Evolutionary conservation across 1,284 basidiomycete species (phyloP).

Genomic region (Tilletia horrida): DNA sequence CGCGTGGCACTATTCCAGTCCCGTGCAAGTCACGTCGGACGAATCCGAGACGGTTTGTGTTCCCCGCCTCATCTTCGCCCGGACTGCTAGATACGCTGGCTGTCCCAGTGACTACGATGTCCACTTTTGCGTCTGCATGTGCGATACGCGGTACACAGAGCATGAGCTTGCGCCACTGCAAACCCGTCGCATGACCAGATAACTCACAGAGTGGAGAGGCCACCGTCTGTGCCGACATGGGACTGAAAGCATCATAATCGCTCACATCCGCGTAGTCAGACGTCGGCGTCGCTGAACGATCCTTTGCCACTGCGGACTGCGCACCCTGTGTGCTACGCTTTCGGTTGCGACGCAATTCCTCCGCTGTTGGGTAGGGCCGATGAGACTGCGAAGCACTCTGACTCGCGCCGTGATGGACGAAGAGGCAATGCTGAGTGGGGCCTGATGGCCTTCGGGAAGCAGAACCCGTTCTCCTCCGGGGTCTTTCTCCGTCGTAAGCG

Average conservation of each 20-base stretch:
- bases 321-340: not conserved
- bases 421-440: not conserved
- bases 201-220: too few relatives aligned
- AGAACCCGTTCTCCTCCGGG: not conserved
- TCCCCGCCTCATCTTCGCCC: too few relatives aligned
- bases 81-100: too few relatives aligned
- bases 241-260: not conserved
- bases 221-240: not conserved
- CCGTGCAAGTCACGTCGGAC: too few relatives aligned
- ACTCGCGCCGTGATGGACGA: not conserved
- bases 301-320: not conserved
- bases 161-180: too few relatives aligned
- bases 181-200: too few relatives aligned
- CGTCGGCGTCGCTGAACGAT: not conserved
- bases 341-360: not conserved
- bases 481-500: not conserved
- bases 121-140: too few relatives aligned
- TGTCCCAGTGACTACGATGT: too few relatives aligned
- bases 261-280: conserved; percentile 5
- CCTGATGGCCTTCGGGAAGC: not conserved
- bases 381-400: not conserved
- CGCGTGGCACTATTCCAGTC: too few relatives aligned
- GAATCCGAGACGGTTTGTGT: too few relatives aligned
- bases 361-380: not conserved
- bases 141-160: too few relatives aligned